Evolutionary conservation across 2,329 filamentous ascomycete genomes (phyloP).

Genomic region (Fusarium protoensiforme): DNA sequence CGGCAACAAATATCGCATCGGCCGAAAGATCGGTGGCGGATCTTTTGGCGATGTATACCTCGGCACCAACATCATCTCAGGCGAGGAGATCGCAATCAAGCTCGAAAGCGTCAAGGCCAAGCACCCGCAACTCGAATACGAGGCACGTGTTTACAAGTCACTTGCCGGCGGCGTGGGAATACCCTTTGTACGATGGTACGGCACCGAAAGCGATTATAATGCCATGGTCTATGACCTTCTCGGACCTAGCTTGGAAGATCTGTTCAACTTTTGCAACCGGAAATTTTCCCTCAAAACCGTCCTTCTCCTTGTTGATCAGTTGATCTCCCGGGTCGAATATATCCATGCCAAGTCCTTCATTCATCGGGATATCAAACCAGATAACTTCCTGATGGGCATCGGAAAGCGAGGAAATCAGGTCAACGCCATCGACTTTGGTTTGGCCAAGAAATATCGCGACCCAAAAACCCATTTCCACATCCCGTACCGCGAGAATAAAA

Average conservation of each 20-base stretch:
- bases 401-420: conserved; percentile 99
- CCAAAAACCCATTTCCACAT: conserved; percentile 89
- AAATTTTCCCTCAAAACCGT: conserved; percentile 99
- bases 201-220: conserved; percentile 99
- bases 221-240: conserved; percentile 83
- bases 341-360: conserved; percentile 75
- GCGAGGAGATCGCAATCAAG: conserved; percentile 99
- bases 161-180: conserved; percentile 98
- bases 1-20: conserved; percentile 99
- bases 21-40: conserved; percentile 97
- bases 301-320: conserved; percentile 93
- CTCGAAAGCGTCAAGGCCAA: conserved; percentile 99
- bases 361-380: background rate
- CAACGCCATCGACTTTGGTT: conserved; percentile 97
- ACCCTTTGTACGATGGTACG: conserved; percentile 99
- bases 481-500: conserved; percentile 63
- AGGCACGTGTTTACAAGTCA: conserved; percentile 90
- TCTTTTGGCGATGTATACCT: conserved; percentile 99
- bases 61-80: conserved; percentile 99
- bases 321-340: conserved; percentile 99
- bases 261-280: conserved; percentile 71
- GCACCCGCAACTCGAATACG: conserved; percentile 98
- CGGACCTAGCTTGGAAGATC: background rate
- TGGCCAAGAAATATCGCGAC: conserved; percentile 99
- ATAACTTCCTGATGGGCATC: conserved; percentile 74